A percentile compares a stretch with the other conserved stretches of the same genome.
Evolutionary conservation across 1,139 yeast species (phyloP).

Genomic region (Sugiyamaella neomexicana): DNA sequence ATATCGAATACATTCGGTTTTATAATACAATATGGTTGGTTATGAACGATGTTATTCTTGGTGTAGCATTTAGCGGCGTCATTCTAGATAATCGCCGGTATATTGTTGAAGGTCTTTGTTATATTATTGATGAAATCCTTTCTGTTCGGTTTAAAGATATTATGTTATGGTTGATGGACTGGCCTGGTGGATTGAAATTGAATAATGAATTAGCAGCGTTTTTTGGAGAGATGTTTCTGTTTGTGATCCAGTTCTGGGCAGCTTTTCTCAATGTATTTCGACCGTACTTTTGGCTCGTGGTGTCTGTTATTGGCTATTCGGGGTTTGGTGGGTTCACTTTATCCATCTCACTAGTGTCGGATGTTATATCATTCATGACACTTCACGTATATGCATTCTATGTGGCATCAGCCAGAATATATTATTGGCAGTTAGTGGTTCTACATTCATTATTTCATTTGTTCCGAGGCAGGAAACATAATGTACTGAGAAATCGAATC

Average conservation of each 20-base stretch:
- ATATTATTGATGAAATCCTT: slow-evolving; percentile 43
- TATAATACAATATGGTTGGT: slow-evolving; percentile 90
- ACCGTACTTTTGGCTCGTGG: slow-evolving; percentile 39
- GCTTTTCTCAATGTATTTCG: slow-evolving; percentile 30
- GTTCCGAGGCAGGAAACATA: slow-evolving; percentile 87
- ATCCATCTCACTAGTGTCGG: slow-evolving; percentile 64
- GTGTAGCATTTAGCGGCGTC: slow-evolving; percentile 57
- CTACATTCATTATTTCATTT: slow-evolving; percentile 76
- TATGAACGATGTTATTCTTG: slow-evolving; percentile 76
- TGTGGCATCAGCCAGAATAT: slow-evolving; percentile 74
- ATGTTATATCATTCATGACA: slow-evolving; percentile 61
- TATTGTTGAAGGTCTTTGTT: slow-evolving; percentile 36
- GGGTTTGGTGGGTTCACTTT: slow-evolving; percentile 64
- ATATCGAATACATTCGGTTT: slow-evolving; percentile 75
- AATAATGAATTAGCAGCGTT: slow-evolving; percentile 84
- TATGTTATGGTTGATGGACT: slow-evolving; percentile 75
- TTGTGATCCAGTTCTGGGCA: slow-evolving; percentile 79
- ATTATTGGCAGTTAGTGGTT: slow-evolving; percentile 68
- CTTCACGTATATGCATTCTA: slow-evolving; percentile 77
- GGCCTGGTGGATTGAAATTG: slow-evolving; percentile 93
- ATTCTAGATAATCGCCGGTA: slow-evolving; percentile 48
- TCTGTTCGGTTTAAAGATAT: slow-evolving; percentile 48
- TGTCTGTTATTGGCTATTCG: slow-evolving; percentile 44
- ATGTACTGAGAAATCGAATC: slow-evolving; percentile 77
- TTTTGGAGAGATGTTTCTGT: slow-evolving; percentile 79